phyloP scores from a whole-genome alignment of 805 yeast species.

The Kodamaea laetipori region DNA sequence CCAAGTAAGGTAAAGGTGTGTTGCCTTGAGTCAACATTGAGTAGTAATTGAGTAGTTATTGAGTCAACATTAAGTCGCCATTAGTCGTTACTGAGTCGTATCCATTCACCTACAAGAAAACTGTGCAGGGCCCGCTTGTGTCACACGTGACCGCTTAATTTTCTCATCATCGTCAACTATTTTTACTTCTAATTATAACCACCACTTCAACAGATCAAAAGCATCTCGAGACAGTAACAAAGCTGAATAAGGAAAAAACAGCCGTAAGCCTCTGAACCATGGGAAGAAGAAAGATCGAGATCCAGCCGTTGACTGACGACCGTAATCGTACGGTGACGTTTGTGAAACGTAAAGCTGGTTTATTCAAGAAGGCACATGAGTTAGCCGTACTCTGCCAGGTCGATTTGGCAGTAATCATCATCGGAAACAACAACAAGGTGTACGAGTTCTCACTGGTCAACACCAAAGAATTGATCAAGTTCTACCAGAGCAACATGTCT shows the following conservation, averaged over 20 bases:
- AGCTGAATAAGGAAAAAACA: constrained; percentile 3
- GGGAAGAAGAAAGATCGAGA: constrained; percentile 97
- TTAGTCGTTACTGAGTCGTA: no score
- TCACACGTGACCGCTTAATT: no score
- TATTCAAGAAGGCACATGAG: constrained; percentile 85
- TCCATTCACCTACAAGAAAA: no score
- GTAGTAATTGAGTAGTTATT: no score
- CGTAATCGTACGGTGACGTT: constrained; percentile 85
- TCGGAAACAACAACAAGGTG: constrained; percentile 79
- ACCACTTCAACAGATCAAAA: constrained; percentile 5
- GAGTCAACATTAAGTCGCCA: no score
- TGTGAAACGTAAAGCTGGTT: constrained; percentile 91
- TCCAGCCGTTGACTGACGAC: constrained; percentile 88
- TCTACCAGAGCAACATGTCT: constrained; percentile 15
- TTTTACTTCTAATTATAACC: constrained; percentile 6
- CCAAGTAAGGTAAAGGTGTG: no score
- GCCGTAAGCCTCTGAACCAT: constrained; percentile 36
- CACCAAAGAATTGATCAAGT: constrained; percentile 37
- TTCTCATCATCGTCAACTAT: constrained; percentile 9
- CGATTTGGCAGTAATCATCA: constrained; percentile 85
- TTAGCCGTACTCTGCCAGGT: constrained; percentile 89
- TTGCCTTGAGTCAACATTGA: no score
- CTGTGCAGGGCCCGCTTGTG: no score
- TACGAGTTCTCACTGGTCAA: constrained; percentile 82
- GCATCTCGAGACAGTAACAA: constrained; percentile 7